Evolutionary conservation across 106 monocot genomes (phyloP), one percentile per base, ranked within the genome.

Genomic region (Hemerocallis citrina): DNA sequence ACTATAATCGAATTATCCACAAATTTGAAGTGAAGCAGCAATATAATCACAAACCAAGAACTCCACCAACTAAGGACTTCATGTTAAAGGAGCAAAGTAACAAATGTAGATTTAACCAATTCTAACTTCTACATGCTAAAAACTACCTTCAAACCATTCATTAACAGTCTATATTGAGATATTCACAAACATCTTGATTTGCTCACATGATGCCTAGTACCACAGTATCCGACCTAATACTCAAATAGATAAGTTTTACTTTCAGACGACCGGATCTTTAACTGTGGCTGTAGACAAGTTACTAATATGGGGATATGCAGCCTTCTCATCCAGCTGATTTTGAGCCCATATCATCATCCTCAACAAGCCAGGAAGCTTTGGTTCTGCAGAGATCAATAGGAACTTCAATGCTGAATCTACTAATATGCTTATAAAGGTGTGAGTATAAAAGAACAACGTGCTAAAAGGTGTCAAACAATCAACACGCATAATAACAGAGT

Each of bases 311-410:
- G 81, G 86, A 75, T 75, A 81, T 13, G 68, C 55, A 61, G 75
- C 86, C 78, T 86, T 81, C 77, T 86, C 81, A 68, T 86, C 86
- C 15, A 86, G 77, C 71, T 81, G 81, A 49, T 70, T 81, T 62
- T 81, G 86, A 33, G 68, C 65, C 81, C 81, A 78, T 55, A 78
- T 58, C 40, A 86, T 67, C 81, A 78, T 78, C 69, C 70, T 86
- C 41, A 78, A 29, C 65, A 81, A 78, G 64, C 74, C 81, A 15
- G 77, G 75, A 57, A 81, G 78, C 60, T 75, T 69, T 7, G 86
- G 78, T 16, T 83, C 83, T 83, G 69, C 59, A n/a, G n/a, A 59
- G 37, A n/a, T 31, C 32, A 32, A 31, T n/a, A 54, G 16, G 20
- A 54, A 32, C 15, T 31, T 54, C n/a, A 54, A 16, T 54, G 54